These are phyloP conservation scores for Purshia tridentata DNA, from an alignment of 306 rosid genomes.

Conservation along the genomic window DNA sequence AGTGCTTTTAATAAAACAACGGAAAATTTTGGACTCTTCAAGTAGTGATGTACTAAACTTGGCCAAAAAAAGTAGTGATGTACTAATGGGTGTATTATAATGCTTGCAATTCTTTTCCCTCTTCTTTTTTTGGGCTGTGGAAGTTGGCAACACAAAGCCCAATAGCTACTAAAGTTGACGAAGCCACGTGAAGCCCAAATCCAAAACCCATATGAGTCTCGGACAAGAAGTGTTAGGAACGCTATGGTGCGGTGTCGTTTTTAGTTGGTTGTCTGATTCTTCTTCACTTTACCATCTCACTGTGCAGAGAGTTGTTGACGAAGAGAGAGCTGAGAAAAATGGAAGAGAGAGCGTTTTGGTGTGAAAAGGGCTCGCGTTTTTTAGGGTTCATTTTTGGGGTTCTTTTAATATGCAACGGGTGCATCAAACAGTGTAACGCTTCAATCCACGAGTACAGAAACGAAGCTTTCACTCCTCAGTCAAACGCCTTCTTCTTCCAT, in stretches of 20 bases:
- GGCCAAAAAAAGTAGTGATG: too few species aligned
- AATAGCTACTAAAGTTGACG: neutral
- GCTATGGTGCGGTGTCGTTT: conserved; percentile 1
- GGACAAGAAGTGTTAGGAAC: neutral
- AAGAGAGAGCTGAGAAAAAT: neutral
- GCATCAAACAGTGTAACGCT: conserved; percentile 33
- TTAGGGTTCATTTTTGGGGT: conserved; percentile 17
- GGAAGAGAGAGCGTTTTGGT: conserved; percentile 1
- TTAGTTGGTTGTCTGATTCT: neutral
- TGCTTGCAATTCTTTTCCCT: too few species aligned
- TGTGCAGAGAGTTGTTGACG: neutral
- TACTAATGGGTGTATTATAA: too few species aligned
- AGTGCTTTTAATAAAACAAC: too few species aligned
- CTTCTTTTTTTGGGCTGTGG: too few species aligned
- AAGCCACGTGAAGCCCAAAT: neutral
- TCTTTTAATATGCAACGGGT: conserved; percentile 13
- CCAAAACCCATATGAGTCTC: neutral
- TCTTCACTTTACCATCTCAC: neutral
- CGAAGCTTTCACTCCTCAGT: conserved; percentile 59
- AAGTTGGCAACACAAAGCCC: neutral
- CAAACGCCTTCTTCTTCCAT: conserved; percentile 94
- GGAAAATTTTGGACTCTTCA: too few species aligned
- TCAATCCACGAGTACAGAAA: conserved; percentile 73
- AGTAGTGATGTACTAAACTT: too few species aligned
- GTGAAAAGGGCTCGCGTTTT: neutral